Evolutionary conservation across 192 early-diverging fungal species (phyloP).

Genomic region (Coemansia sp.): DNA sequence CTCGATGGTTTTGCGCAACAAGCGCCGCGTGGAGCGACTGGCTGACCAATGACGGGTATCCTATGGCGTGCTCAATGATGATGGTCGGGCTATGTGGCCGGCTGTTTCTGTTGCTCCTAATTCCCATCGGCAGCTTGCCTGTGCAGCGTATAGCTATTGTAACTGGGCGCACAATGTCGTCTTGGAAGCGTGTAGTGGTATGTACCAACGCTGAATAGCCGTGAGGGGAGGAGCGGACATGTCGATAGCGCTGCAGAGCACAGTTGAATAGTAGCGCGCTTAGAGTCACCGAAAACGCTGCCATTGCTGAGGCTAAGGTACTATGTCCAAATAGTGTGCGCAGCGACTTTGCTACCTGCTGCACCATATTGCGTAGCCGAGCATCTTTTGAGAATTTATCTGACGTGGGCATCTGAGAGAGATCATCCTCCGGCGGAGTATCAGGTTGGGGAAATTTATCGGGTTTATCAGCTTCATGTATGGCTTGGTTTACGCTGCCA

Average conservation of each 20-base stretch:
- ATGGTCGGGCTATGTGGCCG: slow-evolving; percentile 22
- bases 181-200: slow-evolving; percentile 3
- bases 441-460: background rate
- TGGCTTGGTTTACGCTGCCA: background rate
- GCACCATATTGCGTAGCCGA: background rate
- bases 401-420: background rate
- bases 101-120: background rate
- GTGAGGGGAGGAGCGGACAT: background rate
- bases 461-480: background rate
- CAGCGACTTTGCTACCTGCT: background rate
- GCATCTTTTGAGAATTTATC: background rate
- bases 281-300: slow-evolving; percentile 5
- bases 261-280: slow-evolving; percentile 11
- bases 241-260: slow-evolving; percentile 5
- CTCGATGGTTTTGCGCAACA: slow-evolving; percentile 21
- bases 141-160: slow-evolving; percentile 26
- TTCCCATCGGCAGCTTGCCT: slow-evolving; percentile 1
- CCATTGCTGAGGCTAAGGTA: background rate
- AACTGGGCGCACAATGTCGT: slow-evolving; percentile 13
- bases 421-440: background rate
- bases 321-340: background rate
- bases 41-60: slow-evolving; percentile 28
- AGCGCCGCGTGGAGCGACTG: slow-evolving; percentile 25
- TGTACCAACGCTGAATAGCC: background rate
- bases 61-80: slow-evolving; percentile 37